Evolutionary conservation across 192 early-diverging fungal species (phyloP).

Genomic region (Coemansia sp.): DNA sequence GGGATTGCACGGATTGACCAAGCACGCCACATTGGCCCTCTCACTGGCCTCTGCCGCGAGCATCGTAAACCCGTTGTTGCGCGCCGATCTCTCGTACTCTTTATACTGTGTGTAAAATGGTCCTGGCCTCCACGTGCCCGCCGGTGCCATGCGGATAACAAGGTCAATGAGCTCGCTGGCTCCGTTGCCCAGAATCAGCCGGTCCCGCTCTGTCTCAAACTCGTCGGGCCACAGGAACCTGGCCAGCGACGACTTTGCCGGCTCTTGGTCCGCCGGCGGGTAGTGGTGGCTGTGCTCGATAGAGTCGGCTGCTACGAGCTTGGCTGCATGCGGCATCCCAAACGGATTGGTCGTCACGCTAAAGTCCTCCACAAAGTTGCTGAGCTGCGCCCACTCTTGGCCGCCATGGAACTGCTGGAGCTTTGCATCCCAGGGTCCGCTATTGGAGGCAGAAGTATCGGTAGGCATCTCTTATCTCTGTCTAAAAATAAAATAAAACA

Average conservation of each 20-base stretch:
- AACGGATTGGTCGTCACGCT: constrained; percentile 88
- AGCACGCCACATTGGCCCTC: constrained; percentile 69
- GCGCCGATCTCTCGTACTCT: constrained; percentile 85
- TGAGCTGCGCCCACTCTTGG: constrained; percentile 75
- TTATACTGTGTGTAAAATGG: constrained; percentile 85
- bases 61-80: constrained; percentile 67
- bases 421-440: constrained; percentile 75
- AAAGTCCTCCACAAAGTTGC: constrained; percentile 91
- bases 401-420: constrained; percentile 88
- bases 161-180: constrained; percentile 90
- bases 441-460: constrained; percentile 9
- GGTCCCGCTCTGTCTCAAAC: constrained; percentile 55
- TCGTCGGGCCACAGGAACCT: constrained; percentile 73
- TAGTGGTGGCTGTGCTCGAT: constrained; percentile 78
- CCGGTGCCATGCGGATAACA: constrained; percentile 71
- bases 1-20: constrained; percentile 92
- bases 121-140: constrained; percentile 80
- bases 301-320: constrained; percentile 67
- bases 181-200: constrained; percentile 82
- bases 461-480: constrained; percentile 10
- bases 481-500: background rate
- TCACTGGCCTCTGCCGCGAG: constrained; percentile 56
- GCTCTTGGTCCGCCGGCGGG: constrained; percentile 89
- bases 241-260: constrained; percentile 77
- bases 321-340: constrained; percentile 72